Conservation (phyloP, 2,329 filamentous ascomycete species). For the Calonectria pseudoturangicola region DNA sequence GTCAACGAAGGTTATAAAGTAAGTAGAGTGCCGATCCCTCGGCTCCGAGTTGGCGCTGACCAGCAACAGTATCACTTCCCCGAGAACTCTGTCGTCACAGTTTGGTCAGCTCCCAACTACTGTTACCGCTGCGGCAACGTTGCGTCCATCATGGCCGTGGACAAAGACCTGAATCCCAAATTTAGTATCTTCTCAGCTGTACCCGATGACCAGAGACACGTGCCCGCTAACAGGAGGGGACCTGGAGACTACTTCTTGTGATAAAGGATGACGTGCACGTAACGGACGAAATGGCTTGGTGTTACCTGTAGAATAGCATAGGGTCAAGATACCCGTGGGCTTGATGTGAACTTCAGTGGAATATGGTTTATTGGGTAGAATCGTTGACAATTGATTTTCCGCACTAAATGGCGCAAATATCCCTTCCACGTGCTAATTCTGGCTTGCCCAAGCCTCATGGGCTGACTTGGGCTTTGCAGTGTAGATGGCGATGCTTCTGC, state of each 20-base stretch:
- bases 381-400: conserved; percentile 45
- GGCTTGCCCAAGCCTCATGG: background rate
- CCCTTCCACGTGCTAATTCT: background rate
- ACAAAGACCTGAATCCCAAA: conserved; percentile 88
- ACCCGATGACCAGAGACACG: conserved; percentile 88
- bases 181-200: conserved; percentile 96
- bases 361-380: conserved; percentile 55
- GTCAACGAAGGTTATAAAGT: conserved; percentile 99
- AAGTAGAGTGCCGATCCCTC: conserved; percentile 42
- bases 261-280: conserved; percentile 54
- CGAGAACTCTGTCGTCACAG: conserved; percentile 96
- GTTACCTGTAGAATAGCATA: conserved; percentile 65
- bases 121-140: conserved; percentile 97
- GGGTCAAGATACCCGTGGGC: conserved; percentile 65
- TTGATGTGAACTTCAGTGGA: conserved; percentile 57
- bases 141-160: conserved; percentile 95
- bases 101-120: conserved; percentile 98
- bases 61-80: conserved; percentile 87
- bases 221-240: conserved; percentile 81
- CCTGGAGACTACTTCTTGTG: conserved; percentile 83
- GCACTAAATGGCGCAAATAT: conserved; percentile 20
- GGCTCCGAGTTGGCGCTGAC: conserved; percentile 53
- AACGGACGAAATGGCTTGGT: conserved; percentile 53
- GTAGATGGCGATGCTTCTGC: conserved; percentile 11
- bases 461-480: no score